These are phyloP conservation scores for Blastobotrys muscicola DNA, from an alignment of 805 yeast species.

Conservation along the genomic window DNA sequence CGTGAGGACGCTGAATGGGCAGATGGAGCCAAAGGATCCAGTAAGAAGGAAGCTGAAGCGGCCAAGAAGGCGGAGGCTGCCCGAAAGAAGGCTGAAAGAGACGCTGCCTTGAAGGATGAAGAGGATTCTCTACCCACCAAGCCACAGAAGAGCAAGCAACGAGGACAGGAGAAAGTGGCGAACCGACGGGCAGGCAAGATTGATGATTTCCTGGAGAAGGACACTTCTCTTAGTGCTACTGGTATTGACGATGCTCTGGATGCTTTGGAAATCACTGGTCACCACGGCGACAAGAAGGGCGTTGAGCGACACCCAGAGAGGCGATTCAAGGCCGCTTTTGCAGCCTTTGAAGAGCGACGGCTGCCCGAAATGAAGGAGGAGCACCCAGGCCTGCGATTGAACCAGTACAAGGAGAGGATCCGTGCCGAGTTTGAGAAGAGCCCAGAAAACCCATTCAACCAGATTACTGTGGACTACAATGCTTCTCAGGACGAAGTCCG, in stretches of 20 bases:
- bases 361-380: constrained; percentile 66
- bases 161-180: constrained; percentile 63
- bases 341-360: constrained; percentile 62
- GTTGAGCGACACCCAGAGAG: constrained; percentile 85
- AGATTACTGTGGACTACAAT: constrained; percentile 53
- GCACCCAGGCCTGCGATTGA: constrained; percentile 69
- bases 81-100: constrained; percentile 75
- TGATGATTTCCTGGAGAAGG: constrained; percentile 46
- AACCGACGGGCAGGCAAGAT: constrained; percentile 50
- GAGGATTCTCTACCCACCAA: constrained; percentile 55
- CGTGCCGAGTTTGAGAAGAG: constrained; percentile 76
- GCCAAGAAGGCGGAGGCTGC: constrained; percentile 69
- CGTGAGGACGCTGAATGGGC: constrained; percentile 61
- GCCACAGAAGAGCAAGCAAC: constrained; percentile 41
- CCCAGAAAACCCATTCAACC: constrained; percentile 79
- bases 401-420: constrained; percentile 64
- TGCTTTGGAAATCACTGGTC: constrained; percentile 58
- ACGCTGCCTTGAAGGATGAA: constrained; percentile 52
- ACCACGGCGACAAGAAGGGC: constrained; percentile 47
- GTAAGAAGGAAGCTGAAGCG: constrained; percentile 60
- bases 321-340: constrained; percentile 71
- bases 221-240: constrained; percentile 51
- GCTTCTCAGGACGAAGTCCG: constrained; percentile 47
- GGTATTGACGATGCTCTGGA: constrained; percentile 74
- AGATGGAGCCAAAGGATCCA: constrained; percentile 59